Base-by-base conservation (phyloP, 371 early-diverging fungal species). In the Mucor mucedo region DNA sequence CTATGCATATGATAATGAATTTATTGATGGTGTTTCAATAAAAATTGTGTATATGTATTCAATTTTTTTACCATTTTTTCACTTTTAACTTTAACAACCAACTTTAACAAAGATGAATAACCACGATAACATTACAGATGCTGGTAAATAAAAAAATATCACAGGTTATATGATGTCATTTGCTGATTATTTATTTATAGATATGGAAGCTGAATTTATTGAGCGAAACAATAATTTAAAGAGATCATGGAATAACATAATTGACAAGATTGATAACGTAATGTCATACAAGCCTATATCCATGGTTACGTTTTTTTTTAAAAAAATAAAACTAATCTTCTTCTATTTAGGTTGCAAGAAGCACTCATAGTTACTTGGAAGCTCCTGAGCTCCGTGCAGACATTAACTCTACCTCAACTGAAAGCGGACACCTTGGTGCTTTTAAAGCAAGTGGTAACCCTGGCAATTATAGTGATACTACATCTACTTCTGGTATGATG, bases 151-250 rank as follows among this genome's bases (percentile, higher is more conserved):
- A 3, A 32, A 13, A n/a, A 5, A 47, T 5, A 27, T 21, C 27
- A 21, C 27, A 21, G n/a, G 21, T 21, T 4, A 63, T 30, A 50
- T 50, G 30, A 50, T 50, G 32, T 50, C 8, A 30, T 50, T 28
- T 49, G 27, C 10, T 42, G 16, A 48, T 29, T 29, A 35, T 38
- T 7, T 38, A 39, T 52, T n/a, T 45, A 14, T 47, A 65, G 63
- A 68, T 27, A 33, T 68, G 63, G 55, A 68, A 50, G 58, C 68
- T n/a, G 59, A 68, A 50, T 68, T 62, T 27, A 42, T 27, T 28
- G 68, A 68, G 53, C 53, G 68, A 27, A 68, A 68, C 29, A 39
- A 41, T 1, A 68, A 68, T 13, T 16, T 68, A 16, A 58, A 55
- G 35, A 13, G 58, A 30, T 27, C 53, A 2, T 21, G 58, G 5